Evolutionary conservation across 2,329 filamentous ascomycete genomes (phyloP).

Genomic region (Camillea tinctor): DNA sequence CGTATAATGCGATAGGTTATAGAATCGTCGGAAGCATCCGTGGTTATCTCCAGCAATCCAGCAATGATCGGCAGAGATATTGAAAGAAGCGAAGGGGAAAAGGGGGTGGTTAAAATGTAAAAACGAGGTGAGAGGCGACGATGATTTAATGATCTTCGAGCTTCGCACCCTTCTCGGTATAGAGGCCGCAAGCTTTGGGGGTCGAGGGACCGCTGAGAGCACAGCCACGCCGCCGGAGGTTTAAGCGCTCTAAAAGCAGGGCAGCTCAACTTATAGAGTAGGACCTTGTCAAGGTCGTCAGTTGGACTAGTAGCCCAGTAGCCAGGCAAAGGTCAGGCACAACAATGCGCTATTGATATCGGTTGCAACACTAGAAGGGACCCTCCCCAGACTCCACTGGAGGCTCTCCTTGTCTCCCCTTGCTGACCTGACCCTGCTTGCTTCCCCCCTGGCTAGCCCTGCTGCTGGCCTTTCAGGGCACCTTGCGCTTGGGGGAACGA

Average conservation of each 20-base stretch:
- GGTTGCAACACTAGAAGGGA: not conserved
- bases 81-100: not conserved
- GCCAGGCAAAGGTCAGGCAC: not conserved
- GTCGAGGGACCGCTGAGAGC: conserved; percentile 3
- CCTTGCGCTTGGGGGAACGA: not conserved
- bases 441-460: not conserved
- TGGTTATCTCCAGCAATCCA: not conserved
- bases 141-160: conserved; percentile 12
- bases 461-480: not conserved
- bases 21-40: not conserved
- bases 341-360: not conserved
- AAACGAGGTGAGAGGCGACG: conserved; percentile 4
- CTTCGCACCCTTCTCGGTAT: conserved; percentile 8
- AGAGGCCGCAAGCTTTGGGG: conserved; percentile 8
- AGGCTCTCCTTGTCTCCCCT: no score
- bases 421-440: no score
- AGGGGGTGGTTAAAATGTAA: conserved; percentile 1
- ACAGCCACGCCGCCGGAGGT: conserved; percentile 4
- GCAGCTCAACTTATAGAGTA: not conserved
- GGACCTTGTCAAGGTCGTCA: not conserved
- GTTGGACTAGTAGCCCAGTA: not conserved
- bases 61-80: not conserved
- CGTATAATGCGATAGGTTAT: not conserved
- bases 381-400: not conserved
- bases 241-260: not conserved